phyloP scores from a whole-genome alignment of 2,329 filamentous ascomycete genomes.

The Bertia moriformis region DNA sequence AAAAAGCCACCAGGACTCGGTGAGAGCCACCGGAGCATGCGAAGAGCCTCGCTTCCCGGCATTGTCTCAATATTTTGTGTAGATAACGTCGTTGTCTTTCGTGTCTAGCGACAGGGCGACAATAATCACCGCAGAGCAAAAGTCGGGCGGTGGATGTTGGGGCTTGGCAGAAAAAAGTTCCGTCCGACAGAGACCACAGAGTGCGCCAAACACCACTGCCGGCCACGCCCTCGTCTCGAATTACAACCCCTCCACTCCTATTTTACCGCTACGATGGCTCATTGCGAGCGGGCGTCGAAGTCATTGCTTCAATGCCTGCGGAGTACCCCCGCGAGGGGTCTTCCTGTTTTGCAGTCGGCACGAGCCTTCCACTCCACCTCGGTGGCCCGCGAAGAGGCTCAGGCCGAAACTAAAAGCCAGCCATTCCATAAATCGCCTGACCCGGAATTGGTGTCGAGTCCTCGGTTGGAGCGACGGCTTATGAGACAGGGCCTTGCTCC shows the following conservation, averaged over 20 bases:
- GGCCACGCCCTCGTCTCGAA: too few species aligned
- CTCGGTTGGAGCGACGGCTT: not conserved
- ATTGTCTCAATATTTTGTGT: not conserved
- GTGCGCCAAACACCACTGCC: too few species aligned
- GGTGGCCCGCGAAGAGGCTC: not conserved
- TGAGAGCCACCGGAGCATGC: not conserved
- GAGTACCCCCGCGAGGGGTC: not conserved
- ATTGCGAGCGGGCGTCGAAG: slow-evolving; percentile 1
- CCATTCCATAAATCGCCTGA: not conserved
- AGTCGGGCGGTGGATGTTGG: too few species aligned
- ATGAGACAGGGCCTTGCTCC: not conserved
- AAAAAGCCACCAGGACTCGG: not conserved
- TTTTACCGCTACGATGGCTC: not conserved
- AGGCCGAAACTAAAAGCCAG: not conserved
- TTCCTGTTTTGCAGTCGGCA: not conserved
- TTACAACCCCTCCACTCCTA: not conserved
- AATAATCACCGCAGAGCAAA: too few species aligned
- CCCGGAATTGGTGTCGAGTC: not conserved
- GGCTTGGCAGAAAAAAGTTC: not conserved
- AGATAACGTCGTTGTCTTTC: too few species aligned
- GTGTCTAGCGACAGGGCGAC: too few species aligned
- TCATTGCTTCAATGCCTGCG: slow-evolving; percentile 1
- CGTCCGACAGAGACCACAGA: too few species aligned
- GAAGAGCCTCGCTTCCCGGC: slow-evolving; percentile 1
- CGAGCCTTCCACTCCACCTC: not conserved